Percentiles rank a stretch among this genome's conserved stretches.
Conservation (phyloP, 257 asterid genomes). For the Leptodermis oblonga region DNA sequence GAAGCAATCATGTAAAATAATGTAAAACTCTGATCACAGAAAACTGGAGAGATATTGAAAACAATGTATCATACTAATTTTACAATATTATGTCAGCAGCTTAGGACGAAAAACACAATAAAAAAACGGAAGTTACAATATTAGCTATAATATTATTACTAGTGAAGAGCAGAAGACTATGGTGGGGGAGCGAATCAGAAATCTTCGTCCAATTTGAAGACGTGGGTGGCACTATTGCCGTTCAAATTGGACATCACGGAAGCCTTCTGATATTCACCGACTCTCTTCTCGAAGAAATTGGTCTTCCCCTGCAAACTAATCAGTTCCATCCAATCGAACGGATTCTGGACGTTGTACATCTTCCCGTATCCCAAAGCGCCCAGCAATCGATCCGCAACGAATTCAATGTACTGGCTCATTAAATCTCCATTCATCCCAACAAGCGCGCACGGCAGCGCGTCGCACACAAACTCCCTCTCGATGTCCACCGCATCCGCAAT, state of each 20-base stretch:
- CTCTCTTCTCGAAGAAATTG: constrained; percentile 92
- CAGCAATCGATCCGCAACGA: constrained; percentile 80
- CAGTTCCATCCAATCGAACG: constrained; percentile 96
- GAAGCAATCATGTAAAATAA: no score
- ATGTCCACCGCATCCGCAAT: constrained; percentile 70
- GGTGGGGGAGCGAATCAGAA: constrained; percentile 32
- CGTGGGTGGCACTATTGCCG: constrained; percentile 48
- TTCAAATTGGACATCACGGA: constrained; percentile 69
- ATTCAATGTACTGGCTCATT: constrained; percentile 78
- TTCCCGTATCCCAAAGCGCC: constrained; percentile 61
- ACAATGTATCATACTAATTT: background rate
- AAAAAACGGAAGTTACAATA: background rate
- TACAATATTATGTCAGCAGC: background rate
- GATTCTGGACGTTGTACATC: constrained; percentile 57
- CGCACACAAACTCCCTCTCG: constrained; percentile 79
- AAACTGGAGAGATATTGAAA: background rate
- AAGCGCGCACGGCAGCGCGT: constrained; percentile 75
- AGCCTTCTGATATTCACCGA: constrained; percentile 94
- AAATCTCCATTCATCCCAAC: constrained; percentile 78
- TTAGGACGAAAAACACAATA: background rate
- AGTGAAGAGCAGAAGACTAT: no score
- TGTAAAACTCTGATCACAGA: background rate
- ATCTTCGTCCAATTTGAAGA: constrained; percentile 74
- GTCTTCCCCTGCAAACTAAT: constrained; percentile 96
- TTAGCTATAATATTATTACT: background rate